Percentiles rank a stretch among this genome's conserved stretches.
Evolutionary conservation across 2,329 filamentous ascomycete species (phyloP).

Genomic region (Teratosphaeria nubilosa): DNA sequence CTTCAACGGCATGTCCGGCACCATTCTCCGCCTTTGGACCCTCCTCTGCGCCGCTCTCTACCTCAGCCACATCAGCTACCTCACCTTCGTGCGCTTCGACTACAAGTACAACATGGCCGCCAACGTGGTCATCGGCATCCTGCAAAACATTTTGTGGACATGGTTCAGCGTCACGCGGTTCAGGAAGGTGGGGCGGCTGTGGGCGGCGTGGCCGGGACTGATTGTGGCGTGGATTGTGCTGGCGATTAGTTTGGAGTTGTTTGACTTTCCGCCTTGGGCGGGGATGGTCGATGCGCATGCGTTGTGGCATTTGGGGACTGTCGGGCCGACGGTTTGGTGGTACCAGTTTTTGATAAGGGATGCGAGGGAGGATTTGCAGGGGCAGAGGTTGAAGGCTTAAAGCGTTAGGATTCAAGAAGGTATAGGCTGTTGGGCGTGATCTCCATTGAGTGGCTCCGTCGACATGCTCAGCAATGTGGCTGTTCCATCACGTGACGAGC

Average conservation of each 20-base stretch:
- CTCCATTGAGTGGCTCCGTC: not conserved
- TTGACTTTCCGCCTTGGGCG: conserved; percentile 81
- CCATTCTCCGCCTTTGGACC: conserved; percentile 65
- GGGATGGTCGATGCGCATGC: conserved; percentile 87
- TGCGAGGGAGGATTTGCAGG: conserved; percentile 68
- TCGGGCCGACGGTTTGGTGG: conserved; percentile 78
- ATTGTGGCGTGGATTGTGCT: conserved; percentile 86
- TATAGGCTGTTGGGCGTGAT: not conserved
- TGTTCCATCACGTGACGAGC: too few species aligned
- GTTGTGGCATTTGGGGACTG: conserved; percentile 90
- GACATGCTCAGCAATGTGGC: too few species aligned
- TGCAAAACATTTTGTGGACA: conserved; percentile 77
- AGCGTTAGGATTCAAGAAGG: not conserved
- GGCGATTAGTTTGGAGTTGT: conserved; percentile 89
- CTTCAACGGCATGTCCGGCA: conserved; percentile 16
- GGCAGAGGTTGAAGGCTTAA: conserved; percentile 60
- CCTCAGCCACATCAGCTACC: conserved; percentile 65
- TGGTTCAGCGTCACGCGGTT: conserved; percentile 72
- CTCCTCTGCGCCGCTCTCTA: conserved; percentile 62
- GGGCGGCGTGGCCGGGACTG: conserved; percentile 83
- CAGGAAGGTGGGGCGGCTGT: conserved; percentile 57
- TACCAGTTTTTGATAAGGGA: conserved; percentile 92
- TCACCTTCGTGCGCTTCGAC: conserved; percentile 81
- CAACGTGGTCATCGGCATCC: conserved; percentile 70
- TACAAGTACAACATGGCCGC: conserved; percentile 98